phyloP scores from a whole-genome alignment of 306 rosid species.

The Prunus armeniaca region DNA sequence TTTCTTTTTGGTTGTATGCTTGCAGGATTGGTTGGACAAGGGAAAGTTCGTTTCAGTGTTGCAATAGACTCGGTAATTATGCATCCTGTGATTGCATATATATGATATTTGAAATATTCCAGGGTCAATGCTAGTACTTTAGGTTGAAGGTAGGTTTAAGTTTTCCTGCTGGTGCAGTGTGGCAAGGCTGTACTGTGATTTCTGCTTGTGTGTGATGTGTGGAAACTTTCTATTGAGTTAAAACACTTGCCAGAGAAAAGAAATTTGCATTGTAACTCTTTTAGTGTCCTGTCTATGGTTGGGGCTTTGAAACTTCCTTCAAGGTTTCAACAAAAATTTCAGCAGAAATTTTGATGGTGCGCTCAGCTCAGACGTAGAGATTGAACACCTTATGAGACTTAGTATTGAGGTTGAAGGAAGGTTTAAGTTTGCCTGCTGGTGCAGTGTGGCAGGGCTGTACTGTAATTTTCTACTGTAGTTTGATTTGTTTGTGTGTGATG shows the following conservation, averaged over 20 bases:
- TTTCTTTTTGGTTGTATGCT: conserved; percentile 13
- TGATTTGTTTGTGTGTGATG: conserved; percentile 9
- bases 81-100: conserved; percentile 6
- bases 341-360: not conserved
- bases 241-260: conserved; percentile 7
- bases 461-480: conserved; percentile 1
- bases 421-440: conserved; percentile 11
- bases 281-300: not conserved
- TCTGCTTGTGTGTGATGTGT: conserved; percentile 4
- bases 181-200: conserved; percentile 3
- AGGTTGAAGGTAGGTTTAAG: conserved; percentile 20
- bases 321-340: not conserved
- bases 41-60: conserved; percentile 50
- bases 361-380: not conserved
- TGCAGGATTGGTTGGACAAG: conserved; percentile 69
- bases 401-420: conserved; percentile 8
- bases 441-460: conserved; percentile 13
- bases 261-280: not conserved
- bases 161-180: conserved; percentile 7
- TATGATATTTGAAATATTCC: conserved; percentile 1
- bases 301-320: conserved; percentile 17
- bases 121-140: conserved; percentile 7
- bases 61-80: conserved; percentile 78
- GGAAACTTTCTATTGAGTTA: conserved; percentile 11
- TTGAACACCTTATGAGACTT: not conserved